These are phyloP conservation scores for Collybia sp. DNA, from an alignment of 768 basidiomycete genomes.

Conservation along the genomic window DNA sequence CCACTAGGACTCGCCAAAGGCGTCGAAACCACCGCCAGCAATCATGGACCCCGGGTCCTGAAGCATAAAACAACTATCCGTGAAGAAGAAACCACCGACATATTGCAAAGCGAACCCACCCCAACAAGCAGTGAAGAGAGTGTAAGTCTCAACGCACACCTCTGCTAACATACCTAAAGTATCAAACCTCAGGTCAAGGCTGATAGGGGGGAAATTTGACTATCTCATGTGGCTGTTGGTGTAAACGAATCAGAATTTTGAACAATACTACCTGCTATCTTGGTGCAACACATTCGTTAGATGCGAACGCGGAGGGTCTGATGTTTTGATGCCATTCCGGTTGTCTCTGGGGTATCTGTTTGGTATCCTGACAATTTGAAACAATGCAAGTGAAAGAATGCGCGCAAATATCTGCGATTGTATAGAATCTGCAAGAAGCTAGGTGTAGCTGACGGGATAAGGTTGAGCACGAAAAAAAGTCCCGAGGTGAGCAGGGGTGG, in stretches of 20 bases:
- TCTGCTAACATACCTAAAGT: not conserved
- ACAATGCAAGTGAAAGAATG: not conserved
- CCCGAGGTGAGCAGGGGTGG: too few relatives aligned
- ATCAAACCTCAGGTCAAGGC: not conserved
- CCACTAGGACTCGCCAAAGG: slow-evolving; percentile 33
- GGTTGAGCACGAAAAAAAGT: too few relatives aligned
- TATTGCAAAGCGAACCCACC: slow-evolving; percentile 3
- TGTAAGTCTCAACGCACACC: not conserved
- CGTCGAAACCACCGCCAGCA: slow-evolving; percentile 12
- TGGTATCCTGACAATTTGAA: not conserved
- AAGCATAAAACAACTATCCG: slow-evolving; percentile 5
- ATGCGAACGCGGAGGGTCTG: not conserved
- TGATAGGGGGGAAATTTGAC: not conserved
- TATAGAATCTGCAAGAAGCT: too few relatives aligned
- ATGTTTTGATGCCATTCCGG: not conserved
- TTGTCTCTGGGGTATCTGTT: not conserved
- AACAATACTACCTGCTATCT: not conserved
- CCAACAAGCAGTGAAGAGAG: slow-evolving; percentile 5
- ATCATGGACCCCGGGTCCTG: not conserved
- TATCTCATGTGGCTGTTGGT: not conserved
- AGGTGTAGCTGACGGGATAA: too few relatives aligned
- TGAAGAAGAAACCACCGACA: slow-evolving; percentile 8
- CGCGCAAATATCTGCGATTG: not conserved
- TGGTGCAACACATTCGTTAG: not conserved
- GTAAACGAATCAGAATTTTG: not conserved